Evolutionary conservation across 139 green algal genomes (phyloP), one percentile per base, ranked within the genome.

Genomic region (Ostreobium quekettii): DNA sequence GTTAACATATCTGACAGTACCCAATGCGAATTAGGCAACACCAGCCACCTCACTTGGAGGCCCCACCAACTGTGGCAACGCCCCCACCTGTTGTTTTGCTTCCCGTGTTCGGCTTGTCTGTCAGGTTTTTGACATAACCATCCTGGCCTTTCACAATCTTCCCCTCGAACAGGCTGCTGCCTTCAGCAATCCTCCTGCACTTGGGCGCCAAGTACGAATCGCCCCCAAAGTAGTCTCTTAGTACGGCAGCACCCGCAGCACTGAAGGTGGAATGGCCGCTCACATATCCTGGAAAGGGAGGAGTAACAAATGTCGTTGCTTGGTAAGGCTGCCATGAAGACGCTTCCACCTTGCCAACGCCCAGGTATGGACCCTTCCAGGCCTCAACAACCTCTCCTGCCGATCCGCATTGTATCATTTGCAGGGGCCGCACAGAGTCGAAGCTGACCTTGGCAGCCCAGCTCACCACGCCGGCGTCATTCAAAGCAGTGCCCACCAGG

Each of bases 241-340:
- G 46, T 28, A 56, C 64, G 7, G 49, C 64, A 29, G 47, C 29
- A 26, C 5, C 64, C 15, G 64, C 64, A n/a, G 5, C 26, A 19
- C 42, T 64, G 46, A 71, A 71, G 8, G 64, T 71, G 4, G 64
- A 71, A 47, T 71, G 64, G 7, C 64, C 64, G 15, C 46, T 63
- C 31, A 38, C 30, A n/a, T 71, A 71, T 26, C 22, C 64, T 33
- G 64, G 8, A 31, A 71, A 71, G 30, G 42, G 42, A 62, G 64
- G 64, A 4, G 64, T 71, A 4, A 42, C 11, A 3, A 65, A 42
- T 24, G 22, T 48, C 3, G 38, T 5, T 39, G 42, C 29, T 24
- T 71, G 64, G 30, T 47, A 71, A 29, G 64, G 64, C 7, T 56
- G 42, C 64, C 64, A 71, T 42, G 58, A 48, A 26, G 24, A 38